These are phyloP conservation scores for Rhizopogon rudus DNA, from an alignment of 768 basidiomycete species.

Conservation along the genomic window DNA sequence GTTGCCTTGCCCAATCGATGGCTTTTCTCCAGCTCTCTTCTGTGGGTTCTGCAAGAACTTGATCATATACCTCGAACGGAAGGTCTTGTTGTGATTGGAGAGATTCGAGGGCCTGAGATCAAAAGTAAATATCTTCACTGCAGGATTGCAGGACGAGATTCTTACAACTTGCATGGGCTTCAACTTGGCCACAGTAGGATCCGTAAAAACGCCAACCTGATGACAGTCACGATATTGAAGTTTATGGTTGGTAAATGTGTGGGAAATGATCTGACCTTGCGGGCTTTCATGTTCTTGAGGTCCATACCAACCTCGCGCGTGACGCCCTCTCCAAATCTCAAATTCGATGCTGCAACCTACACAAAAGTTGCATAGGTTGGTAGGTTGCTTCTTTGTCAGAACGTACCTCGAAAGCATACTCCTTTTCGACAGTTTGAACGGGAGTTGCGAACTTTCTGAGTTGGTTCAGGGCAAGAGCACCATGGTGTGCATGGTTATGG, in stretches of 20 bases:
- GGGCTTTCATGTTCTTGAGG: conserved; percentile 88
- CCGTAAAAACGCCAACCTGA: conserved; percentile 92
- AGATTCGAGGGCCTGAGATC: conserved; percentile 61
- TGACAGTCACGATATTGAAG: conserved; percentile 1
- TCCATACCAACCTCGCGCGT: conserved; percentile 92
- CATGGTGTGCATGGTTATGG: conserved; percentile 34
- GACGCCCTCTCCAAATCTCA: conserved; percentile 88
- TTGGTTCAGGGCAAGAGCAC: conserved; percentile 42
- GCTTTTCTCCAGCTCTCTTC: conserved; percentile 87
- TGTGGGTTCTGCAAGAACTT: conserved; percentile 86
- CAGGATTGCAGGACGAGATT: conserved; percentile 3
- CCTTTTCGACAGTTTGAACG: conserved; percentile 65
- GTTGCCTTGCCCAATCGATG: conserved; percentile 79
- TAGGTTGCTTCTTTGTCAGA: not conserved
- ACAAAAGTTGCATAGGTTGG: not conserved
- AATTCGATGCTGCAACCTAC: conserved; percentile 81
- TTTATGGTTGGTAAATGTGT: conserved; percentile 1
- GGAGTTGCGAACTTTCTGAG: conserved; percentile 76
- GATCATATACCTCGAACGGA: conserved; percentile 76
- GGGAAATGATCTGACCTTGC: conserved; percentile 50
- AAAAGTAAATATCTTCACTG: not conserved
- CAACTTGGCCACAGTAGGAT: conserved; percentile 77
- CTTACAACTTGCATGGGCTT: conserved; percentile 77
- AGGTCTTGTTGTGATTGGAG: conserved; percentile 76
- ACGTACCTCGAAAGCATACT: conserved; percentile 86